Conservation (phyloP, 345 rosid species). For the Erysimum cheiranthoides region DNA sequence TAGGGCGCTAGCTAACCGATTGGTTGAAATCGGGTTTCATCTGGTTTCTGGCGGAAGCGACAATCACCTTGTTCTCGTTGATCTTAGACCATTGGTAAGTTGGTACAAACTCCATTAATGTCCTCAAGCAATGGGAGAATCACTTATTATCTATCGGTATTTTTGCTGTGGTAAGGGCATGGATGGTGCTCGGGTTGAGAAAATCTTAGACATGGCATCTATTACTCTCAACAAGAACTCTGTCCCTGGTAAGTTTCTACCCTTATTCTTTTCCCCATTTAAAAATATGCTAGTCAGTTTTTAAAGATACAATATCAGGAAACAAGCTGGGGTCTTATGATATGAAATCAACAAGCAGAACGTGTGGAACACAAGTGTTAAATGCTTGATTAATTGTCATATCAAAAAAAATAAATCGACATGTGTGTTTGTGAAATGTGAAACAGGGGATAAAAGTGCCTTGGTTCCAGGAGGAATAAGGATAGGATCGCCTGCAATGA, state of each 20-base stretch:
- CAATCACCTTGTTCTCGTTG: conserved; percentile 91
- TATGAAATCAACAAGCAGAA: not conserved
- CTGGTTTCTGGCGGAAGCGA: conserved; percentile 95
- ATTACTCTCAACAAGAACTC: conserved; percentile 94
- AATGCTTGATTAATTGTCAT: not conserved
- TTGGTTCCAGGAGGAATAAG: conserved; percentile 93
- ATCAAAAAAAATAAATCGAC: no score
- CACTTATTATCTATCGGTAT: not conserved
- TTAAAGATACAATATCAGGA: no score
- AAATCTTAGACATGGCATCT: conserved; percentile 93
- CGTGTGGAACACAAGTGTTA: not conserved
- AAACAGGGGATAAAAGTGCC: conserved; percentile 87
- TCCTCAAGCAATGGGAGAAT: not conserved
- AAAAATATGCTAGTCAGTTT: not conserved
- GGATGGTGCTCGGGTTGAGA: conserved; percentile 94
- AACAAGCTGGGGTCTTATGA: no score
- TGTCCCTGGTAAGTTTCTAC: conserved; percentile 67
- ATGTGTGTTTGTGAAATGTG: conserved; percentile 18
- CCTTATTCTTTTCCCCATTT: not conserved
- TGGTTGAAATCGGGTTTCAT: conserved; percentile 77
- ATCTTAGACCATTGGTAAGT: conserved; percentile 83
- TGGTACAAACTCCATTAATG: not conserved
- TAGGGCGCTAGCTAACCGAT: conserved; percentile 70
- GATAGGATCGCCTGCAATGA: conserved; percentile 91
- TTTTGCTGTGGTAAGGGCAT: conserved; percentile 58